phyloP scores from a whole-genome alignment of 2,329 filamentous ascomycete genomes.

The Delphinella strobiligena region DNA sequence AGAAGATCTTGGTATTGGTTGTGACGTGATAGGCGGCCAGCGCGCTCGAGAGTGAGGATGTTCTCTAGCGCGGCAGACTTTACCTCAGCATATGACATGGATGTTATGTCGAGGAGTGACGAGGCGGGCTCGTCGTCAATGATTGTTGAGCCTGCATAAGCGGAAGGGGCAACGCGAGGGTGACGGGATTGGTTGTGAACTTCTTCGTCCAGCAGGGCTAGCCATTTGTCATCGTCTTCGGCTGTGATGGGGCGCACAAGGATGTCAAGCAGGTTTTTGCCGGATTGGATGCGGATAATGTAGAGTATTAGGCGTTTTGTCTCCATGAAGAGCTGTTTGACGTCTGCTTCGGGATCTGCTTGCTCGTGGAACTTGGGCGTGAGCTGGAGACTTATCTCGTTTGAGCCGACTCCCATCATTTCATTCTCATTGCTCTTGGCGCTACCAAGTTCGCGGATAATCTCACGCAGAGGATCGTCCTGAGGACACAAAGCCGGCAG shows the following conservation, averaged over 20 bases:
- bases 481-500: constrained; percentile 66
- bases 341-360: constrained; percentile 74
- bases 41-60: constrained; percentile 73
- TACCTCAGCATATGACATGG: constrained; percentile 80
- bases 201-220: constrained; percentile 68
- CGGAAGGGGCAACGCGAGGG: constrained; percentile 6
- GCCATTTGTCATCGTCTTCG: constrained; percentile 87
- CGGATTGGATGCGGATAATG: constrained; percentile 92
- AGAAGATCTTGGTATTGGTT: constrained; percentile 97
- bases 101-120: constrained; percentile 68
- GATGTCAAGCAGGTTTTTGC: constrained; percentile 85
- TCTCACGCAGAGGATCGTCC: constrained; percentile 81
- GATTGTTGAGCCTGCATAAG: constrained; percentile 10
- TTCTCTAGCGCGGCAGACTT: constrained; percentile 92
- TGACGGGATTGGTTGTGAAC: constrained; percentile 43
- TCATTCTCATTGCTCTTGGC: constrained; percentile 95
- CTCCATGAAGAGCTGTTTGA: constrained; percentile 93
- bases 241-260: constrained; percentile 76
- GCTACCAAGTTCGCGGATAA: constrained; percentile 85
- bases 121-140: constrained; percentile 11
- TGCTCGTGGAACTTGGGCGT: constrained; percentile 81
- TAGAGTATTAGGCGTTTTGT: constrained; percentile 95
- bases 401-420: constrained; percentile 72
- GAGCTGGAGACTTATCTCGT: constrained; percentile 82
- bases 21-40: constrained; percentile 67